These are phyloP conservation scores for Medicago ruthenica DNA, from an alignment of 306 rosid genomes.

Conservation along the genomic window DNA sequence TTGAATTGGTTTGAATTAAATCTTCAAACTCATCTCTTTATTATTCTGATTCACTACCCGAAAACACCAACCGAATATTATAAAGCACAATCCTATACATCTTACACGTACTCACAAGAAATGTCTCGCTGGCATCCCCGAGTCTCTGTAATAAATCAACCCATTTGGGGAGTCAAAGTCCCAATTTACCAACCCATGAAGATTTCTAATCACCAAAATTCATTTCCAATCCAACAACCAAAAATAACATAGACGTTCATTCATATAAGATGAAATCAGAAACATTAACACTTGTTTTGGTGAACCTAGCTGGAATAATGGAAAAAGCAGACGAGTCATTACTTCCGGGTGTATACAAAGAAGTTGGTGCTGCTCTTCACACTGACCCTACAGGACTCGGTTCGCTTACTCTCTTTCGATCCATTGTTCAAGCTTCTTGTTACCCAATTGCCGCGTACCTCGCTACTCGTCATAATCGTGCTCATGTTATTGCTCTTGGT, in stretches of 20 bases:
- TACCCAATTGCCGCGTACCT: constrained; percentile 88
- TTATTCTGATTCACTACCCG: too few relatives aligned
- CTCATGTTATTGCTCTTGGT: constrained; percentile 86
- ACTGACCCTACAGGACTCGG: constrained; percentile 90
- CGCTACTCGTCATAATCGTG: constrained; percentile 75
- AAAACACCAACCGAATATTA: too few relatives aligned
- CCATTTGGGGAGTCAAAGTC: neutral
- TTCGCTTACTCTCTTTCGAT: constrained; percentile 76
- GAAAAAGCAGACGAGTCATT: constrained; percentile 92
- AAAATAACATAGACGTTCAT: too few relatives aligned
- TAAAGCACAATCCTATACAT: too few relatives aligned
- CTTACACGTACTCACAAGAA: too few relatives aligned
- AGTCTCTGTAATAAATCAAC: too few relatives aligned
- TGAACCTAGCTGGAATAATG: constrained; percentile 90
- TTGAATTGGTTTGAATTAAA: too few relatives aligned
- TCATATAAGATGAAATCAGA: constrained; percentile 60
- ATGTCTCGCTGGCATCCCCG: too few relatives aligned
- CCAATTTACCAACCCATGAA: neutral
- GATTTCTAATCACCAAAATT: too few relatives aligned
- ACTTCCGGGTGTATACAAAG: constrained; percentile 82
- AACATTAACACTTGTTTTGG: constrained; percentile 72
- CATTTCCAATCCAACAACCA: too few relatives aligned
- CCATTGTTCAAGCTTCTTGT: constrained; percentile 76
- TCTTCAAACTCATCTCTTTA: too few relatives aligned
- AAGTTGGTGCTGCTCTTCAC: constrained; percentile 91